Conservation (phyloP, 257 asterid genomes). For the Knoxia roxburghii region DNA sequence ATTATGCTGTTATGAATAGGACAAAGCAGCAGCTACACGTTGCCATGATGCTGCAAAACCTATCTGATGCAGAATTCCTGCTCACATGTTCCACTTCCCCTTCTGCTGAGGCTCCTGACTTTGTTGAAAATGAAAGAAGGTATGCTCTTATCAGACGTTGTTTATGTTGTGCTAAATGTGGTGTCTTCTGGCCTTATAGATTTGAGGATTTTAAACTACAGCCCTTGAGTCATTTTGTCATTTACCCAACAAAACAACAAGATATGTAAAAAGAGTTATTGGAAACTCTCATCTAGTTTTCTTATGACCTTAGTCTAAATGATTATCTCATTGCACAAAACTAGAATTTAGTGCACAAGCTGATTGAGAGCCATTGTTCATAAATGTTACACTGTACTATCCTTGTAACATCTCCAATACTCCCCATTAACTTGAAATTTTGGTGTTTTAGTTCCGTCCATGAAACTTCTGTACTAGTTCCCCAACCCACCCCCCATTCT, state of each 20-base stretch:
- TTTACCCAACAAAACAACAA: neutral
- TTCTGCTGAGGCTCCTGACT: conserved; percentile 71
- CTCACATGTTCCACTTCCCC: conserved; percentile 85
- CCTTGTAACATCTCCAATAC: neutral
- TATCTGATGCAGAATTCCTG: conserved; percentile 68
- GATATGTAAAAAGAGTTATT: neutral
- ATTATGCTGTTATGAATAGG: conserved; percentile 36
- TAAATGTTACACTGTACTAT: neutral
- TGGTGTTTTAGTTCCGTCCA: neutral
- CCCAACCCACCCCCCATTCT: too few relatives aligned
- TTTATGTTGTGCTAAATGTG: neutral
- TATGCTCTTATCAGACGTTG: conserved; percentile 10
- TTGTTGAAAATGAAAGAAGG: conserved; percentile 71
- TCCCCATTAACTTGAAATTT: neutral
- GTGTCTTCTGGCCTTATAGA: neutral
- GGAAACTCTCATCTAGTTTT: neutral
- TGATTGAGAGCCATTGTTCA: neutral
- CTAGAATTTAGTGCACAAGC: neutral
- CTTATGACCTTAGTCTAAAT: too few relatives aligned
- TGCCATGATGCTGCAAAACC: conserved; percentile 49
- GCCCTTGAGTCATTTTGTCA: neutral
- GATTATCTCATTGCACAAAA: too few relatives aligned
- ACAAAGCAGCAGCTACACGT: conserved; percentile 33
- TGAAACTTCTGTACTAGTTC: neutral
- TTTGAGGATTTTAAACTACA: too few relatives aligned